Evolutionary conservation across 768 basidiomycete genomes (phyloP), one percentile per base, ranked within the genome.

Genomic region (Crepidotus variabilis): DNA sequence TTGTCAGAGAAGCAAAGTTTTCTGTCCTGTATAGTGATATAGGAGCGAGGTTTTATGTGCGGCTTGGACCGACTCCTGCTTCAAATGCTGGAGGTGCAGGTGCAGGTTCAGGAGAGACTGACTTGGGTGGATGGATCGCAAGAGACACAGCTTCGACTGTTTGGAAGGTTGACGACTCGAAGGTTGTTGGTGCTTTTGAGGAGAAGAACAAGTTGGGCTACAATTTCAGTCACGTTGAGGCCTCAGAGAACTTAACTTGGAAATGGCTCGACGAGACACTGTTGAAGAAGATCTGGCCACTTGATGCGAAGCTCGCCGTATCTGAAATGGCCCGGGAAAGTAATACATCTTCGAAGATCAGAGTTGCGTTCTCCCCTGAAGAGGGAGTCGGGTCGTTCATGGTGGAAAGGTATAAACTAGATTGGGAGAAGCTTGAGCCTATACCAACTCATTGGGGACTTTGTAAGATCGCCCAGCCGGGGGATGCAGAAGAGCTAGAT

Each of bases 41-140:
- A 28, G 66, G 68, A 11, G 21, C 55, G 16, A 46, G 57, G 20
- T 67, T 71, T 52, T 71, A 71, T 51, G 33, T 22, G 10, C 36
- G 47, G 9, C 63, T 64, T 56, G 68, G 69, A 4, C 52, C 59
- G 11, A 28, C 57, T 3, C 55, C 63, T n/a, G 9, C 35, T 8
- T 16, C 35, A 16, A n/a, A n/a, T n/a, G 35, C 35, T 8, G 16
- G 8, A 36, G 35, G 35, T 16, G 16, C 35, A 36, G 16, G 35
- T 16, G 16, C 35, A 36, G 16, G 35, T 16, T 36, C 35, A n/a
- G 60, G 51, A 8, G 24, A 39, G 2, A 54, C 50, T 3, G 57
- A 56, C 6, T 60, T 62, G 11, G 59, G 63, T 47, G 81, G 82
- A 11, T 84, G 82, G 81, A 64, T 67, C 16, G 67, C 69, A 7